phyloP scores from a whole-genome alignment of 225 moss, liverwort and hornwort genomes.

The Neckera pumila region DNA sequence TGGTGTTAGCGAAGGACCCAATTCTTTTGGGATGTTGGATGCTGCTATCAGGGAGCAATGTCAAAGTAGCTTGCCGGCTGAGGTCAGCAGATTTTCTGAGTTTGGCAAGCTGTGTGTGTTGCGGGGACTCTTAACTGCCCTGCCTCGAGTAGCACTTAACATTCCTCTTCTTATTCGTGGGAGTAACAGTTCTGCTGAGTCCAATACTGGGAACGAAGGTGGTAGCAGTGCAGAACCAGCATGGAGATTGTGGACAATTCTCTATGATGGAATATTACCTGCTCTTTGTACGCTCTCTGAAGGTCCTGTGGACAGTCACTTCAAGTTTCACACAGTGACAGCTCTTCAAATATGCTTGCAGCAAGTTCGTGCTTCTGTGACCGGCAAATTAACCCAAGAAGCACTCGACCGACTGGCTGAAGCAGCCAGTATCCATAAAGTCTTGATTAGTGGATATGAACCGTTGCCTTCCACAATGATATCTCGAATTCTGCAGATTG shows the following conservation, averaged over 20 bases:
- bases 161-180: conserved; percentile 36
- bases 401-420: conserved; percentile 30
- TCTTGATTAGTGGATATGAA: conserved; percentile 35
- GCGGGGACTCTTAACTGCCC: conserved; percentile 77
- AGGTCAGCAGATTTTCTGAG: conserved; percentile 66
- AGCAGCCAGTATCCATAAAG: conserved; percentile 10
- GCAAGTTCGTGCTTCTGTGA: conserved; percentile 89
- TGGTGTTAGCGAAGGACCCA: conserved; percentile 23
- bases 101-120: conserved; percentile 87
- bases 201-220: background rate
- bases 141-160: conserved; percentile 61
- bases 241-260: conserved; percentile 69
- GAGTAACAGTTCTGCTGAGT: background rate
- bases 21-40: conserved; percentile 44
- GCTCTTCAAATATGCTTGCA: conserved; percentile 94
- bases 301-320: conserved; percentile 89
- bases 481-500: conserved; percentile 63
- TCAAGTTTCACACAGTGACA: conserved; percentile 95
- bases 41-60: conserved; percentile 20
- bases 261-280: conserved; percentile 89
- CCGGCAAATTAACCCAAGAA: conserved; percentile 44
- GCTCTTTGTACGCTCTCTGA: conserved; percentile 81
- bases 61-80: conserved; percentile 32
- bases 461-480: conserved; percentile 51
- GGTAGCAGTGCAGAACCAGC: conserved; percentile 5